phyloP scores from a whole-genome alignment of 164 flowering plant genomes.

The Macadamia integrifolia region DNA sequence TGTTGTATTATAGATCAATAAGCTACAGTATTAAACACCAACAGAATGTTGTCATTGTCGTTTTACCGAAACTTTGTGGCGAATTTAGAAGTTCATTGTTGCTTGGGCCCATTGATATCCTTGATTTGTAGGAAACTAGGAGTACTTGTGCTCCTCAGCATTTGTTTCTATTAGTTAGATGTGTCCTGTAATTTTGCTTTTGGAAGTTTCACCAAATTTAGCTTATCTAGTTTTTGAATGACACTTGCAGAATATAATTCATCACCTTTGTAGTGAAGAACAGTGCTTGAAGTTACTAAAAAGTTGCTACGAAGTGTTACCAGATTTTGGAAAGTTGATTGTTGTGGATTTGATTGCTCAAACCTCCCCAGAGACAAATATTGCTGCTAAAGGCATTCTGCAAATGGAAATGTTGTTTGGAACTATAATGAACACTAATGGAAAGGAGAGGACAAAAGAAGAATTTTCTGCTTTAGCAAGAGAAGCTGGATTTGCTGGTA shows the following conservation, averaged over 20 bases:
- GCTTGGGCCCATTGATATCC: too few relatives aligned
- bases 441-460: conserved; percentile 17
- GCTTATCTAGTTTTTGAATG: not conserved
- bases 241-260: conserved; percentile 18
- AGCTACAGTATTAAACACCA: too few relatives aligned
- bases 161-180: too few relatives aligned
- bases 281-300: conserved; percentile 16
- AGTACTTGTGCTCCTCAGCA: too few relatives aligned
- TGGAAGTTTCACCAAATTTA: not conserved
- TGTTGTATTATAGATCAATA: too few relatives aligned
- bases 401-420: conserved; percentile 6
- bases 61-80: too few relatives aligned
- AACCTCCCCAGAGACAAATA: not conserved
- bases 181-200: too few relatives aligned
- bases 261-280: conserved; percentile 18
- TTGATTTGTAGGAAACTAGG: too few relatives aligned
- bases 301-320: conserved; percentile 14
- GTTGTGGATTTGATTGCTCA: conserved; percentile 8
- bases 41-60: too few relatives aligned
- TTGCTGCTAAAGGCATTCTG: not conserved
- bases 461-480: conserved; percentile 19
- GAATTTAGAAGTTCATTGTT: too few relatives aligned
- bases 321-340: conserved; percentile 18
- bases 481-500: conserved; percentile 11
- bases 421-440: conserved; percentile 16